Evolutionary conservation across 768 basidiomycete genomes (phyloP), one percentile per base, ranked within the genome.

Genomic region (Boletus barrowsii): DNA sequence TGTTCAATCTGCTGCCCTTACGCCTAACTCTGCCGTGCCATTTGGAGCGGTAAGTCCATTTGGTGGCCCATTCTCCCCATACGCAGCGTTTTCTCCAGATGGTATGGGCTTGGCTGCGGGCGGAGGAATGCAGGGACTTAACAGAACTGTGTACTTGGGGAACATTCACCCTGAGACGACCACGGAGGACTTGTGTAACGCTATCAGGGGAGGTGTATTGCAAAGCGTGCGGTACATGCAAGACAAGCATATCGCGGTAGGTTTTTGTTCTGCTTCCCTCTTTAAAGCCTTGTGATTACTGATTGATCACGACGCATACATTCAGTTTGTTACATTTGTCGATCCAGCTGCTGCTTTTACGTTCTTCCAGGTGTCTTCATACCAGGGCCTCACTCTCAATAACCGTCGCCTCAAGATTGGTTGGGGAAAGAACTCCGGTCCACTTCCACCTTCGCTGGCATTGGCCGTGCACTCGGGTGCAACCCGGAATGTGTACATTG

Each of bases 81-180:
- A 82, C 56, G 71, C 76, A 10, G 76, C 81, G 0, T 84, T 83
- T 63, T 70, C 78, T 9, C 72, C 80, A 29, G 75, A 79, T 20
- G 49, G 54, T 37, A 72, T 72, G 65, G 63, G 67, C 37, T n/a
- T 69, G 44, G 74, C 54, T 51, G 37, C 57, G 9, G 56, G 65
- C n/a, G 56, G 56, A 29, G 67, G 71, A 55, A 73, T 69, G 60
- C 79, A 87, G 59, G 79, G 80, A 14, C 80, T 93, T 60, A 99
- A 98, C 70, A 75, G 97, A 56, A 98, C 93, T 3, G 90, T 99
- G 35, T 98, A 98, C 71, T 75, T 98, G 49, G 96, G 96, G 4
- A 96, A 96, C 69, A 92, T 99, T 54, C 93, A 96, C 68, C 94
- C 95, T 3, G 97, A 98, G 75, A 97, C 93, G 17, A 88, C 87